phyloP scores from a whole-genome alignment of 352 stramenopile genomes.

The Globisporangium echinulatum region DNA sequence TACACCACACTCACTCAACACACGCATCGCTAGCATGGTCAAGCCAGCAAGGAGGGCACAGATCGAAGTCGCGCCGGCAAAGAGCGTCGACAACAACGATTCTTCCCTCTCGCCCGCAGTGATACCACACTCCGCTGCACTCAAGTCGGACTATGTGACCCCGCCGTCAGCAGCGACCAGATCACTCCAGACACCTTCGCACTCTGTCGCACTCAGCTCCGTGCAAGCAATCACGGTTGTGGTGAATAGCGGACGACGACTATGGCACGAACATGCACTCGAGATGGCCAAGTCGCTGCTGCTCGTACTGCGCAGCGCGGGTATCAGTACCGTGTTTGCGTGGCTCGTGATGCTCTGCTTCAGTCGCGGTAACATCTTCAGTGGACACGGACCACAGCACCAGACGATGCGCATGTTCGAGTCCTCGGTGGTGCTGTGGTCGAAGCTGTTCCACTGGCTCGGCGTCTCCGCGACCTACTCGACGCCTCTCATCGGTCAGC shows the following conservation, averaged over 20 bases:
- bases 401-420: background rate
- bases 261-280: background rate
- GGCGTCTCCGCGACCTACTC: background rate
- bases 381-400: background rate
- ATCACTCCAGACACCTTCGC: background rate
- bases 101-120: too few relatives aligned
- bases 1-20: too few relatives aligned
- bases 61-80: too few relatives aligned
- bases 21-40: too few relatives aligned
- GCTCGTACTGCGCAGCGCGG: background rate
- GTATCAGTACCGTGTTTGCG: conserved; percentile 1
- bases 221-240: background rate
- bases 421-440: background rate
- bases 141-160: too few relatives aligned
- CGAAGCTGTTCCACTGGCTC: conserved; percentile 4
- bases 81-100: too few relatives aligned
- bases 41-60: too few relatives aligned
- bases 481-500: background rate
- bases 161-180: too few relatives aligned
- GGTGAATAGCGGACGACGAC: background rate
- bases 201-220: background rate
- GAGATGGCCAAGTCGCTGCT: background rate
- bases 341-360: conserved; percentile 2
- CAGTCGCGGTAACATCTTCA: conserved; percentile 3
- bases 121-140: too few relatives aligned